Percentiles rank a stretch among this genome's conserved stretches.
phyloP scores from a whole-genome alignment of 805 yeast species.

The Nakazawaea pomicola region DNA sequence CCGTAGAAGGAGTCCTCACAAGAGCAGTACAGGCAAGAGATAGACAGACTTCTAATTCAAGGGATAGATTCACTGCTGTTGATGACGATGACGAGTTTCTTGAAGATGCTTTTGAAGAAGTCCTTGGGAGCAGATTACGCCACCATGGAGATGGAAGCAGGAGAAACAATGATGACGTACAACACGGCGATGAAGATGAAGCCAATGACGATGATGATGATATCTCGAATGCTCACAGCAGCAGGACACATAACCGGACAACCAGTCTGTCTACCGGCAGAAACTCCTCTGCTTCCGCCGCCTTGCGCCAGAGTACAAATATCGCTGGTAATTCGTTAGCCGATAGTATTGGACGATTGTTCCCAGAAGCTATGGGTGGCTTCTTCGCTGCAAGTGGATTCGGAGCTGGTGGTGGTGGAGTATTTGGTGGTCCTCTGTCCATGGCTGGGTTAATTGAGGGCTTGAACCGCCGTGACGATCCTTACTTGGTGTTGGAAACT shows the following conservation, averaged over 20 bases:
- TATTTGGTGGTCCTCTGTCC: too few relatives aligned
- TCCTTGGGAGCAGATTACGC: slow-evolving; percentile 2
- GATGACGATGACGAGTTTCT: slow-evolving; percentile 18
- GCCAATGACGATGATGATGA: slow-evolving; percentile 14
- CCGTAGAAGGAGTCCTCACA: slow-evolving; percentile 6
- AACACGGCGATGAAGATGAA: too few relatives aligned
- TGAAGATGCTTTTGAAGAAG: slow-evolving; percentile 2
- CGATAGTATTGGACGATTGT: slow-evolving; percentile 22
- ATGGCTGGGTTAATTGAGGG: slow-evolving; percentile 29
- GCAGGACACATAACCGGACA: too few relatives aligned
- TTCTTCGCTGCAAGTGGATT: slow-evolving; percentile 17
- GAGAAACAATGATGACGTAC: too few relatives aligned
- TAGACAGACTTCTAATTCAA: not conserved
- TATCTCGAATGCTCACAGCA: slow-evolving; percentile 3
- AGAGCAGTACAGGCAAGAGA: not conserved
- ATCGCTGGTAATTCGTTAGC: slow-evolving; percentile 14
- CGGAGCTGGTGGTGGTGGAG: too few relatives aligned
- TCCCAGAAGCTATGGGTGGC: slow-evolving; percentile 25
- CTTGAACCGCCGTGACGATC: slow-evolving; percentile 44
- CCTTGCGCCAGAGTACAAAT: not conserved
- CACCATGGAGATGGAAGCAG: not conserved
- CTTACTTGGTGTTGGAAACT: slow-evolving; percentile 58
- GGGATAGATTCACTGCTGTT: too few relatives aligned
- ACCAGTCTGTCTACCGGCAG: not conserved
- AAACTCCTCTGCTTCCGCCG: not conserved